phyloP scores from a whole-genome alignment of 2,329 filamentous ascomycete genomes.

The Hypoxylon sp. region DNA sequence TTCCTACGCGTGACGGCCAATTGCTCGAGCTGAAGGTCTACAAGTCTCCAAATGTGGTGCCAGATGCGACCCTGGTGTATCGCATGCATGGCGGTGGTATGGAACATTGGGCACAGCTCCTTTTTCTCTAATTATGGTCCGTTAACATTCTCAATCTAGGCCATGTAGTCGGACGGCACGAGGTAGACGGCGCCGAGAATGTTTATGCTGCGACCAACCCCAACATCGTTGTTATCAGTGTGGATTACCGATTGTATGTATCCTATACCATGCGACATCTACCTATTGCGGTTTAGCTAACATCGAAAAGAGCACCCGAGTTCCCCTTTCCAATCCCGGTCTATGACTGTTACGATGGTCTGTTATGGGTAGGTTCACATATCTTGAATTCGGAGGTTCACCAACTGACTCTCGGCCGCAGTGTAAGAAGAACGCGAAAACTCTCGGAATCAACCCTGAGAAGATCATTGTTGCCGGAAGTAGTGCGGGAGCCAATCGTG shows the following conservation, averaged over 20 bases:
- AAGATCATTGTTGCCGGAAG: slow-evolving; percentile 64
- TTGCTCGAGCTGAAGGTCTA: slow-evolving; percentile 57
- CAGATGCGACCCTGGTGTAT: slow-evolving; percentile 51
- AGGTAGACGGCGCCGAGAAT: slow-evolving; percentile 57
- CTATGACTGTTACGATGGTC: slow-evolving; percentile 67
- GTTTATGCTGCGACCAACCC: slow-evolving; percentile 54
- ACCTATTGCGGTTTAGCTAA: slow-evolving; percentile 31
- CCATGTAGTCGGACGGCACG: slow-evolving; percentile 55
- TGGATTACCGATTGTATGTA: slow-evolving; percentile 58
- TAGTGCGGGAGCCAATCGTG: slow-evolving; percentile 66
- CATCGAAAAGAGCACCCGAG: slow-evolving; percentile 63
- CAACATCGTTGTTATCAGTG: slow-evolving; percentile 57
- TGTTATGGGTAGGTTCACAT: slow-evolving; percentile 55
- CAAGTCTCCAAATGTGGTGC: slow-evolving; percentile 47
- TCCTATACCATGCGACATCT: not conserved
- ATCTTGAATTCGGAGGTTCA: slow-evolving; percentile 47
- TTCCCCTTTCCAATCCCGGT: slow-evolving; percentile 65
- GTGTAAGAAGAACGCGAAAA: slow-evolving; percentile 62
- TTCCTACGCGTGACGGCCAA: slow-evolving; percentile 55
- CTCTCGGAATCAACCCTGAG: slow-evolving; percentile 56
- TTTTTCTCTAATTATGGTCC: not conserved
- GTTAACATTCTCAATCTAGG: slow-evolving; percentile 39
- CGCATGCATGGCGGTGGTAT: slow-evolving; percentile 58
- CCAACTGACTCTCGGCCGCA: slow-evolving; percentile 57
- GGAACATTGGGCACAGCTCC: not conserved